These are phyloP conservation scores for Scutellospora calospora DNA, from an alignment of 371 early-diverging fungal genomes.

Conservation along the genomic window DNA sequence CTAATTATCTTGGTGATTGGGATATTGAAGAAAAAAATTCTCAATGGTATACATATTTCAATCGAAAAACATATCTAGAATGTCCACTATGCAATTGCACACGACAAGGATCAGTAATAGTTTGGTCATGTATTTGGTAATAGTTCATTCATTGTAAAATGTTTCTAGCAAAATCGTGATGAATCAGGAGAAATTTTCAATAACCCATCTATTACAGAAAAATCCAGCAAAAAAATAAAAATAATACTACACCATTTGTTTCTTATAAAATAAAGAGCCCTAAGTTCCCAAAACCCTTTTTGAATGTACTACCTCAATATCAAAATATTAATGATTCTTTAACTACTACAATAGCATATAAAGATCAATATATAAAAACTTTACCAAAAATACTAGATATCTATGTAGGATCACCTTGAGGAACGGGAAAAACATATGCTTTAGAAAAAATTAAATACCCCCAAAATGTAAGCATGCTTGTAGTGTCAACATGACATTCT, in stretches of 20 bases:
- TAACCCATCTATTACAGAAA: conserved; percentile 39
- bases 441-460: conserved; percentile 32
- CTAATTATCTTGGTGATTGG: conserved; percentile 27
- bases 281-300: not conserved
- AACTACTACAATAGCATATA: conserved; percentile 25
- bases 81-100: conserved; percentile 1
- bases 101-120: conserved; percentile 18
- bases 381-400: conserved; percentile 19
- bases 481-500: conserved; percentile 13
- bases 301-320: conserved; percentile 25
- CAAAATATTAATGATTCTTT: not conserved
- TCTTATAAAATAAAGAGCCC: not conserved
- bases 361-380: conserved; percentile 28
- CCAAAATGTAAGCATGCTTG: conserved; percentile 20
- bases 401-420: conserved; percentile 37
- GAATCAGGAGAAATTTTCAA: conserved; percentile 32
- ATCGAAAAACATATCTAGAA: conserved; percentile 14
- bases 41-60: conserved; percentile 18
- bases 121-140: too few species aligned
- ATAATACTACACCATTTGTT: not conserved
- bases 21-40: conserved; percentile 32
- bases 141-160: not conserved
- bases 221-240: conserved; percentile 39
- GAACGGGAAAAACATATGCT: conserved; percentile 36
- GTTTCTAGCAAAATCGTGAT: conserved; percentile 20